These are phyloP conservation scores for Fusarium oxysporum DNA, from an alignment of 2,329 filamentous ascomycete genomes.

Conservation along the genomic window DNA sequence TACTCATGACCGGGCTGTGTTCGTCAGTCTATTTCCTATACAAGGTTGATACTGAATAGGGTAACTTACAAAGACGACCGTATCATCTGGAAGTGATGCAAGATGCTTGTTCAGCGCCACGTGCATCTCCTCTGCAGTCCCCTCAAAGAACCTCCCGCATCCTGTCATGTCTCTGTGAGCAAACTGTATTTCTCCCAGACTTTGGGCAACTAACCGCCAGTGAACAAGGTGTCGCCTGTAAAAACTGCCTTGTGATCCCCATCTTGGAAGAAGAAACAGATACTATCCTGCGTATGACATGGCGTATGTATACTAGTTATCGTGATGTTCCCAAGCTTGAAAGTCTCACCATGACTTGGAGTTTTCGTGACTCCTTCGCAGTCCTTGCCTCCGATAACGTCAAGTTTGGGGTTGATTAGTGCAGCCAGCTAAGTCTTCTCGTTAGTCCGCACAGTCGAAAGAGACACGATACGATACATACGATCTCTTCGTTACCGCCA, in stretches of 20 bases:
- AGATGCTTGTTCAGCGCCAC: neutral
- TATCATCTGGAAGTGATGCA: neutral
- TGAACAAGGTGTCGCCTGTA: neutral
- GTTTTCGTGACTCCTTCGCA: neutral
- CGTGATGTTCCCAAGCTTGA: neutral
- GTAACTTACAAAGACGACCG: neutral
- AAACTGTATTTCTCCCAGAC: rapidly evolving
- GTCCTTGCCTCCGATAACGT: neutral
- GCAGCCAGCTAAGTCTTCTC: neutral
- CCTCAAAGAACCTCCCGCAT: neutral
- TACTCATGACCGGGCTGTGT: neutral
- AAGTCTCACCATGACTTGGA: neutral
- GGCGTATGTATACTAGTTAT: neutral
- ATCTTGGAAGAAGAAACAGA: neutral
- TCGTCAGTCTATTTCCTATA: neutral
- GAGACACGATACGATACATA: neutral
- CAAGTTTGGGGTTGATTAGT: neutral
- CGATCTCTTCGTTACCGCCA: neutral
- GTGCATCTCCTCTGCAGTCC: neutral
- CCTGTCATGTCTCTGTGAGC: neutral
- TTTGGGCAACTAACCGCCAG: neutral
- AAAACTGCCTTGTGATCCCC: neutral
- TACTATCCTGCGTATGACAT: neutral
- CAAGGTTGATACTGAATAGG: rapidly evolving
- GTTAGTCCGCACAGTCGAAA: neutral